Evolutionary conservation across 2,329 filamentous ascomycete genomes (phyloP).

Genomic region (Fusarium heterosporum): DNA sequence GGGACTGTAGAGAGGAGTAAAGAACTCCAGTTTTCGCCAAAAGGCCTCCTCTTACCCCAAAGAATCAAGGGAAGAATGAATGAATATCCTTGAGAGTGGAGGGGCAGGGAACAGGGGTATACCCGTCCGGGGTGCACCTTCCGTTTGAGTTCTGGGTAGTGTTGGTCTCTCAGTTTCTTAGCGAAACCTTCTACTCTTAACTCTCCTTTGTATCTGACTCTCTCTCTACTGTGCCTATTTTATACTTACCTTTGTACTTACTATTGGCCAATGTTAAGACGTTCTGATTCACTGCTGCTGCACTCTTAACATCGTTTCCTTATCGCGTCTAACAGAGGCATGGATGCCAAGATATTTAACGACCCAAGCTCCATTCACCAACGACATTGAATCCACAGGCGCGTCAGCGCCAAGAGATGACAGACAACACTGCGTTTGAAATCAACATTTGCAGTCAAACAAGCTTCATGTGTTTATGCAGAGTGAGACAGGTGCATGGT

Average conservation of each 20-base stretch:
- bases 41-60: conserved; percentile 32
- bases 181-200: background rate
- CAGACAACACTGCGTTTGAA: background rate
- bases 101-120: conserved; percentile 25
- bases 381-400: conserved; percentile 7
- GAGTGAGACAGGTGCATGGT: background rate
- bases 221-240: conserved; percentile 3
- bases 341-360: conserved; percentile 17
- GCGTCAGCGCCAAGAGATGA: conserved; percentile 13
- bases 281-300: background rate
- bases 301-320: background rate
- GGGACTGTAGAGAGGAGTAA: conserved; percentile 15
- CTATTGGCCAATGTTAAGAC: too few species aligned
- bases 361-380: conserved; percentile 5
- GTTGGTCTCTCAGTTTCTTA: background rate
- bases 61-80: conserved; percentile 21
- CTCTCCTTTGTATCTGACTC: conserved; percentile 27
- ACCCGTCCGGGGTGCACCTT: conserved; percentile 27
- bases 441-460: background rate
- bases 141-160: conserved; percentile 14
- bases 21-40: conserved; percentile 16
- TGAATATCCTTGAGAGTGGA: conserved; percentile 25
- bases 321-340: background rate
- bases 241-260: background rate
- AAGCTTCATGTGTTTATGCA: background rate